phyloP scores from a whole-genome alignment of 2,329 filamentous ascomycete species.

The Nannizzia gypsea region DNA sequence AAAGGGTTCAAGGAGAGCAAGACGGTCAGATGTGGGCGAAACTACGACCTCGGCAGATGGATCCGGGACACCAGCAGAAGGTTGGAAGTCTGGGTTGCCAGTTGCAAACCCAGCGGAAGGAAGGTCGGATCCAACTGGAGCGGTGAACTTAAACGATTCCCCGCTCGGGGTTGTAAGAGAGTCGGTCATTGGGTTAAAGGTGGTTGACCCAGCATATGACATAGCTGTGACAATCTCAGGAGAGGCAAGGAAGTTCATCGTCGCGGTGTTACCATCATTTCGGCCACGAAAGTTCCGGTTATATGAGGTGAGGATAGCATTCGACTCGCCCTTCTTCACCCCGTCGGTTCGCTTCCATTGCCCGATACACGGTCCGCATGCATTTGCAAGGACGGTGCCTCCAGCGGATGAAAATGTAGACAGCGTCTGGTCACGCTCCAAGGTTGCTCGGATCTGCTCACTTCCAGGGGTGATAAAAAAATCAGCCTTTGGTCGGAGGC shows the following conservation, averaged over 20 bases:
- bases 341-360: slow-evolving; percentile 91
- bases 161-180: slow-evolving; percentile 68
- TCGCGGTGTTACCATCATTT: slow-evolving; percentile 91
- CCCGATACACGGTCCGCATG: slow-evolving; percentile 86
- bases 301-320: slow-evolving; percentile 94
- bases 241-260: slow-evolving; percentile 97
- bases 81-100: slow-evolving; percentile 63
- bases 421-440: slow-evolving; percentile 79
- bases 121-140: slow-evolving; percentile 52
- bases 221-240: slow-evolving; percentile 95
- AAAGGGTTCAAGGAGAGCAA: slow-evolving; percentile 87
- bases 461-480: slow-evolving; percentile 96
- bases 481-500: slow-evolving; percentile 74
- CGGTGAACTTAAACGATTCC: slow-evolving; percentile 69
- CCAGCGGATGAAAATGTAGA: slow-evolving; percentile 76
- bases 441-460: slow-evolving; percentile 89
- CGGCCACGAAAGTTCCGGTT: slow-evolving; percentile 97
- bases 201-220: slow-evolving; percentile 81
- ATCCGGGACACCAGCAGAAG: slow-evolving; percentile 60
- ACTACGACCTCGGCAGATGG: slow-evolving; percentile 61
- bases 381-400: slow-evolving; percentile 83
- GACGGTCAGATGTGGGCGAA: slow-evolving; percentile 73
- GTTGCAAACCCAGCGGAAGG: slow-evolving; percentile 66
- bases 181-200: slow-evolving; percentile 93
- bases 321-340: slow-evolving; percentile 69